A percentile compares a stretch with the other conserved stretches of the same genome.
Conservation (phyloP, 768 basidiomycete species). For the Psilocybe azurescens region DNA sequence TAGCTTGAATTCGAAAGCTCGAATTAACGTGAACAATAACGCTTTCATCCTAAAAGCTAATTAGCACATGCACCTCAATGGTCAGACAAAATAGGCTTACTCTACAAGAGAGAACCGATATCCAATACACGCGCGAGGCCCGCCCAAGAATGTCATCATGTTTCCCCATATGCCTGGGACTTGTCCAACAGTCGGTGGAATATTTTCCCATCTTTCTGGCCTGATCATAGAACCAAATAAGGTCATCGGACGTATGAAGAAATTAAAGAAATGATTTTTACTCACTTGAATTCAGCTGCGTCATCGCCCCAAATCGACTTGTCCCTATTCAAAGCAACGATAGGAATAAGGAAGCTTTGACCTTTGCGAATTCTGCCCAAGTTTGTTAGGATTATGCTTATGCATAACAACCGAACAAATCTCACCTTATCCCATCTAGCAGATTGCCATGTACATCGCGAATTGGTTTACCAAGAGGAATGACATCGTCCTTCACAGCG, state of each 20-base stretch:
- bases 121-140: constrained; percentile 70
- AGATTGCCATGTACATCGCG: constrained; percentile 47
- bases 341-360: constrained; percentile 52
- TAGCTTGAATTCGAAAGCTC: constrained; percentile 54
- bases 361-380: constrained; percentile 44
- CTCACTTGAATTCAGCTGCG: constrained; percentile 62
- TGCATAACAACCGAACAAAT: background rate
- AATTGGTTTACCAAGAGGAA: constrained; percentile 54
- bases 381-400: background rate
- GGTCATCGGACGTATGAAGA: background rate
- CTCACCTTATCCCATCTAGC: constrained; percentile 38
- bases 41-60: constrained; percentile 32
- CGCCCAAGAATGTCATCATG: constrained; percentile 65
- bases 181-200: constrained; percentile 45
- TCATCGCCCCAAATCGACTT: constrained; percentile 68
- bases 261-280: background rate
- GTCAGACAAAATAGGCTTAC: constrained; percentile 33
- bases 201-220: constrained; percentile 64
- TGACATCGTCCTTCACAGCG: constrained; percentile 55
- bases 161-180: constrained; percentile 70
- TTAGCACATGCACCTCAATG: background rate
- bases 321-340: constrained; percentile 56
- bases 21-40: constrained; percentile 33
- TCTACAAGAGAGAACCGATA: constrained; percentile 68
- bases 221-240: constrained; percentile 35